A percentile compares a stretch with the other conserved stretches of the same genome.
phyloP scores from a whole-genome alignment of 768 basidiomycete genomes.

The Termitomyces sp. region DNA sequence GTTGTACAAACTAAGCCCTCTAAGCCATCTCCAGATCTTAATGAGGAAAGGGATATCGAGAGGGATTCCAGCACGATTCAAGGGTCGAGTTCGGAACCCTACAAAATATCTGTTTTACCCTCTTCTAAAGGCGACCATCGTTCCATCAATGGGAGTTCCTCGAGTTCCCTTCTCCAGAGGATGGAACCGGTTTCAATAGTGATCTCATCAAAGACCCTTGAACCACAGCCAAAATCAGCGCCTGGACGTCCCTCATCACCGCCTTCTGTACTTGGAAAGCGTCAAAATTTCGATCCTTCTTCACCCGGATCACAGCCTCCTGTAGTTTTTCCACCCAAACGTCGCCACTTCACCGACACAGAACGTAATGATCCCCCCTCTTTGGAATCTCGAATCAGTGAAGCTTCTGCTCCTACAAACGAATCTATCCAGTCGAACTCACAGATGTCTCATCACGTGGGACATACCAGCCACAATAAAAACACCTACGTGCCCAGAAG shows the following conservation, averaged over 20 bases:
- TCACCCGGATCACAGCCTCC: not conserved
- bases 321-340: not conserved
- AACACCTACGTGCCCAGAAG: not conserved
- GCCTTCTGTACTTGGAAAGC: constrained; percentile 6
- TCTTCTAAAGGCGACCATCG: not conserved
- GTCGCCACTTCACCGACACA: not conserved
- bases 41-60: not conserved
- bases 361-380: not conserved
- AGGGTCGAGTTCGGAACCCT: not conserved
- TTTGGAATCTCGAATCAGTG: constrained; percentile 1
- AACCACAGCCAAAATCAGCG: not conserved
- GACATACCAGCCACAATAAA: not conserved
- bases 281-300: not conserved
- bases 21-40: not conserved
- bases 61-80: not conserved
- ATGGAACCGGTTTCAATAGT: not conserved
- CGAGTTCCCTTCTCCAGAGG: constrained; percentile 1
- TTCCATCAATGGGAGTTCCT: not conserved
- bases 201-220: not conserved
- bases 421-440: not conserved
- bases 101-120: not conserved
- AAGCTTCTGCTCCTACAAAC: not conserved
- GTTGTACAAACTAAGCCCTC: not conserved
- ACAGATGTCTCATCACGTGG: not conserved
- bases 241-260: not conserved